Conservation (phyloP, 179 eudicot genomes). For the Spergularia azorica region DNA sequence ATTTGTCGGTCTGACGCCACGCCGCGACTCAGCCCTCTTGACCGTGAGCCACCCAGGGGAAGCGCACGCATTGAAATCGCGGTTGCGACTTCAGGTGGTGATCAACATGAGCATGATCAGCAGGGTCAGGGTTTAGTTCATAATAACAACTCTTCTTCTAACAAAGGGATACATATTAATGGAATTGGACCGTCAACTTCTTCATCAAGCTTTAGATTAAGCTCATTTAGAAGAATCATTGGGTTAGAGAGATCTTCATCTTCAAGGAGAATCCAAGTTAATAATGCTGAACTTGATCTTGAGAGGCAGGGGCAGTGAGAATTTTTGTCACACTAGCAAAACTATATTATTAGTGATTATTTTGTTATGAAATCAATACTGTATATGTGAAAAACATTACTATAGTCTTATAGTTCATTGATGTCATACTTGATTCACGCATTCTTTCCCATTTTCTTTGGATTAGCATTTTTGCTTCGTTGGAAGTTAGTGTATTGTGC, state of each 20-base stretch:
- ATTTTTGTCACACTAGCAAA: not conserved
- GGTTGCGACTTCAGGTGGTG: not conserved
- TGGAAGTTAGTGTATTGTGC: not conserved
- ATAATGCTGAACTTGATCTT: slow-evolving; percentile 33
- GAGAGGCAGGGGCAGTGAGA: slow-evolving; percentile 31
- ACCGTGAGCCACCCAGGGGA: slow-evolving; percentile 24
- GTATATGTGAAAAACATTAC: too few relatives aligned
- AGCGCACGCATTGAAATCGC: slow-evolving; percentile 12
- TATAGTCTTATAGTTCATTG: too few relatives aligned
- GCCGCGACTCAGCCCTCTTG: slow-evolving; percentile 28
- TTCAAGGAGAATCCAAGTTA: slow-evolving; percentile 30
- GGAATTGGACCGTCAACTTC: slow-evolving; percentile 24
- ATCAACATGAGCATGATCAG: not conserved
- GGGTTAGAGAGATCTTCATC: slow-evolving; percentile 45
- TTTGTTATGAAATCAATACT: too few relatives aligned
- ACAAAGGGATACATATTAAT: not conserved
- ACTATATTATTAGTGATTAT: too few relatives aligned
- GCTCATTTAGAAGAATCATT: slow-evolving; percentile 52
- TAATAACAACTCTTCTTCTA: not conserved
- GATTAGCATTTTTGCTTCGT: too few relatives aligned
- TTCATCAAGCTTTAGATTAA: slow-evolving; percentile 45
- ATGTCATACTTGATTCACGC: too few relatives aligned
- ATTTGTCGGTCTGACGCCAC: slow-evolving; percentile 61
- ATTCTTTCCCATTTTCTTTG: too few relatives aligned
- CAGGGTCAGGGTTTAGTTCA: not conserved